Percentiles rank a stretch among this genome's conserved stretches.
These are phyloP conservation scores for Colletotrichum liriopes DNA, from an alignment of 2,329 filamentous ascomycete species.

Conservation along the genomic window DNA sequence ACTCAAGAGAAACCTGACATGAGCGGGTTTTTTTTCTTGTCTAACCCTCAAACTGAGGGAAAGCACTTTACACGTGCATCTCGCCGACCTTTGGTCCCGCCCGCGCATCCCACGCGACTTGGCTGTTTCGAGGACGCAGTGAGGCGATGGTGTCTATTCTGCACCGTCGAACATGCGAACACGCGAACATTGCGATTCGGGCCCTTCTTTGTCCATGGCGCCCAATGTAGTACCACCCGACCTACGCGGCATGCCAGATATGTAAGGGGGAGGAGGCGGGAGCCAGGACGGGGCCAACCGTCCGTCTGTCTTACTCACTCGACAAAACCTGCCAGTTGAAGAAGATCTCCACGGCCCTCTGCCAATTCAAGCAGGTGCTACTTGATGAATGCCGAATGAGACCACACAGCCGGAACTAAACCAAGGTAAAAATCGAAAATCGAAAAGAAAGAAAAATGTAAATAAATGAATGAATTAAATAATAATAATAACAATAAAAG, in stretches of 20 bases:
- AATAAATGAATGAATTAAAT: no score
- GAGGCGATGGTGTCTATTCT: background rate
- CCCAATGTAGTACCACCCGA: background rate
- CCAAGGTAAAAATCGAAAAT: no score
- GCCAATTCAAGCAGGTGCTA: conserved; percentile 25
- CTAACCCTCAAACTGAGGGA: background rate
- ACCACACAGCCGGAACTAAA: background rate
- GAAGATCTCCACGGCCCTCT: background rate
- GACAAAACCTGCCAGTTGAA: background rate
- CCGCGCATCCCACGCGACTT: background rate
- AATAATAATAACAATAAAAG: no score
- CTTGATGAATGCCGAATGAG: background rate
- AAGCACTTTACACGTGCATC: conserved; percentile 10
- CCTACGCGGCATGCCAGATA: background rate
- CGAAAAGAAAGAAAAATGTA: no score
- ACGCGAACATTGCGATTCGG: background rate
- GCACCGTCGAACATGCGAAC: background rate
- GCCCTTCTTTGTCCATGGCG: background rate
- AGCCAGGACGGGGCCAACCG: background rate
- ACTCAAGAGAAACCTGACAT: background rate
- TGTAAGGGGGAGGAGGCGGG: background rate
- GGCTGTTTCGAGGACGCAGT: background rate
- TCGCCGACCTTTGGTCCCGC: background rate
- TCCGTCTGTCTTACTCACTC: background rate
- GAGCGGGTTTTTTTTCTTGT: background rate